Percentiles rank a stretch among this genome's conserved stretches.
phyloP scores from a whole-genome alignment of 1,139 yeast species.

The Suhomyces bokatorum region DNA sequence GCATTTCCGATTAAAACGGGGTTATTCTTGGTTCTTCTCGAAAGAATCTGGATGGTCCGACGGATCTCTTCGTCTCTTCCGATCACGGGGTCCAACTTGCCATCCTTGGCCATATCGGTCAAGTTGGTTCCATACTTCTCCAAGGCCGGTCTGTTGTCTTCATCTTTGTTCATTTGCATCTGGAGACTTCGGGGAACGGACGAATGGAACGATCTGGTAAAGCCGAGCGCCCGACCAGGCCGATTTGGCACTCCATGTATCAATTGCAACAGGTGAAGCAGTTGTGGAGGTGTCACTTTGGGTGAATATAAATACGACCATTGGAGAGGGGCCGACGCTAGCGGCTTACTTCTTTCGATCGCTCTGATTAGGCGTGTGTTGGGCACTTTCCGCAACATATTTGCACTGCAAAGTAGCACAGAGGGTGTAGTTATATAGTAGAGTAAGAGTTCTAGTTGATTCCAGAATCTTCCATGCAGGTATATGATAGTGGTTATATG shows the following conservation, averaged over 20 bases:
- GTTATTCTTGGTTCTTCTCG: conserved; percentile 90
- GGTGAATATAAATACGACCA: background rate
- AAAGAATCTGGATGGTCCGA: conserved; percentile 86
- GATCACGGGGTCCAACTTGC: conserved; percentile 93
- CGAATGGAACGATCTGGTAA: conserved; percentile 18
- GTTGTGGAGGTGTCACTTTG: background rate
- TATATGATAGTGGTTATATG: background rate
- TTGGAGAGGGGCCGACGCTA: background rate
- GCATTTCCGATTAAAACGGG: conserved; percentile 95
- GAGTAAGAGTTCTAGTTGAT: conserved; percentile 5
- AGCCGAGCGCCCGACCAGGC: background rate
- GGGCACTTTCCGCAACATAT: background rate
- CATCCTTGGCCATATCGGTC: conserved; percentile 82
- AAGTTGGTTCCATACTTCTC: conserved; percentile 87
- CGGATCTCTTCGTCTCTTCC: conserved; percentile 96
- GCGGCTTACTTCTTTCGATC: background rate
- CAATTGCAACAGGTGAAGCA: background rate
- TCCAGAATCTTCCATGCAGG: conserved; percentile 13
- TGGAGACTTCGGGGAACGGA: conserved; percentile 25
- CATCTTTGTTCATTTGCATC: conserved; percentile 48
- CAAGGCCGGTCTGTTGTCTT: conserved; percentile 70
- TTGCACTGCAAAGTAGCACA: background rate
- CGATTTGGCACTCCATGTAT: background rate
- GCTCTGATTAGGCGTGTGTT: background rate
- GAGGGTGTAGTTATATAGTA: background rate